Conservation (phyloP, 371 early-diverging fungal genomes). For the Nematocida ironsii region DNA sequence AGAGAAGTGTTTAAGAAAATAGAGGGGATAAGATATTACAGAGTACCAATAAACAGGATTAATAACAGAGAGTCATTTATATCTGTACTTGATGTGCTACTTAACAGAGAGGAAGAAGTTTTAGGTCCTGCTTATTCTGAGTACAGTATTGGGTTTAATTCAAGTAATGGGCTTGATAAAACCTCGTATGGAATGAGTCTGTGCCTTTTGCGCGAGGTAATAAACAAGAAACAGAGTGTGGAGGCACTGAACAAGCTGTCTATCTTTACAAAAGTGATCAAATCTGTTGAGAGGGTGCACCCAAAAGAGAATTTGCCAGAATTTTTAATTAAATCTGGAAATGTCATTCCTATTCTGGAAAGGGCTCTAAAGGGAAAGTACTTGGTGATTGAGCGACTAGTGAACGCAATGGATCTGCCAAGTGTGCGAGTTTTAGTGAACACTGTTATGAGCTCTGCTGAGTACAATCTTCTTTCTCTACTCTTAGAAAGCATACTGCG, state of each 20-base stretch:
- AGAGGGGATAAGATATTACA: slow-evolving; percentile 22
- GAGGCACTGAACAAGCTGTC: neutral
- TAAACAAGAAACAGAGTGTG: neutral
- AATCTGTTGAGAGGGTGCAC: slow-evolving; percentile 10
- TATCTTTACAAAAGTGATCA: slow-evolving; percentile 15
- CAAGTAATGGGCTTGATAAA: slow-evolving; percentile 20
- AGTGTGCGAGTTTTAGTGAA: slow-evolving; percentile 3
- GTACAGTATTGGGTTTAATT: slow-evolving; percentile 41
- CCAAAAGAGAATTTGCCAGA: slow-evolving; percentile 3
- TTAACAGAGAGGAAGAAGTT: neutral
- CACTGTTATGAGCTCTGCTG: neutral
- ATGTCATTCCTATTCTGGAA: slow-evolving; percentile 42
- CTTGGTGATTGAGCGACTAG: slow-evolving; percentile 20
- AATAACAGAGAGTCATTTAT: slow-evolving; percentile 47
- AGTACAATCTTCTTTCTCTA: neutral
- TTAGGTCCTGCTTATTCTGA: neutral
- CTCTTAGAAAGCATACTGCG: slow-evolving; percentile 24
- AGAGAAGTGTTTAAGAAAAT: slow-evolving; percentile 29
- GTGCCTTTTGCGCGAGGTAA: slow-evolving; percentile 25
- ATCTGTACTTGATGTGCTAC: slow-evolving; percentile 31
- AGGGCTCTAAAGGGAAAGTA: slow-evolving; percentile 50
- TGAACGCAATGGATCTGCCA: slow-evolving; percentile 11
- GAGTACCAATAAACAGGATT: slow-evolving; percentile 43
- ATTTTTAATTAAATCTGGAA: slow-evolving; percentile 49
- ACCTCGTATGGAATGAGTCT: slow-evolving; percentile 52